Conservation (phyloP, 1,284 basidiomycete genomes). For the Fistulinella staudtii region DNA sequence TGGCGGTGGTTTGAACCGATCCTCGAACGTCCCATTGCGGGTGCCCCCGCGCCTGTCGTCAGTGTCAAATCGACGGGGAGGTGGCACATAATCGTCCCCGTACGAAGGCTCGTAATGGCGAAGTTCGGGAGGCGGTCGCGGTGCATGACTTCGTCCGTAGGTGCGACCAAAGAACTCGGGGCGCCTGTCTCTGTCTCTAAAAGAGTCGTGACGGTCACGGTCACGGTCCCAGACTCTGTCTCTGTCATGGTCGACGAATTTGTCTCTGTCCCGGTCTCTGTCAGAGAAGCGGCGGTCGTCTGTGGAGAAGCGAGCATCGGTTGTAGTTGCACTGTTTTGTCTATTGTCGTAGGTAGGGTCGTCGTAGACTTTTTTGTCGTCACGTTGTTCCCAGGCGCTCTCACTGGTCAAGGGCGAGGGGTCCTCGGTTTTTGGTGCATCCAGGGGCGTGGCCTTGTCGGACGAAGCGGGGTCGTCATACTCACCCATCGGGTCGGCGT, state of each 20-base stretch:
- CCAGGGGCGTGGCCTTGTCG: conserved; percentile 9
- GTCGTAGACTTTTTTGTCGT: conserved; percentile 23
- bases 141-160: conserved; percentile 36
- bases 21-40: conserved; percentile 17
- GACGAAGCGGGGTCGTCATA: conserved; percentile 13
- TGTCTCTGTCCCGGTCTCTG: conserved; percentile 35
- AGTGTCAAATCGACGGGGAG: conserved; percentile 34
- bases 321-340: conserved; percentile 1
- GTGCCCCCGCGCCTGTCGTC: conserved; percentile 27
- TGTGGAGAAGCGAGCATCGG: conserved; percentile 15
- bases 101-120: conserved; percentile 43
- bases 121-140: conserved; percentile 41
- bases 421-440: conserved; percentile 20
- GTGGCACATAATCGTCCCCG: conserved; percentile 23
- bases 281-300: conserved; percentile 24
- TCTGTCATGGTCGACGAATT: conserved; percentile 30
- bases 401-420: conserved; percentile 12
- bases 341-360: conserved; percentile 16
- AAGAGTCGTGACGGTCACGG: conserved; percentile 22
- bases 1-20: conserved; percentile 19
- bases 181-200: conserved; percentile 31
- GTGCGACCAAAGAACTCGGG: conserved; percentile 34
- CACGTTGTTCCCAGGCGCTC: conserved; percentile 18
- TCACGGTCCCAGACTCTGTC: conserved; percentile 37
- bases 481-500: conserved; percentile 21